Evolutionary conservation across 495 filamentous ascomycete species (phyloP), one percentile per base, ranked within the genome.

Genomic region (Aspergillus funiculosus): DNA sequence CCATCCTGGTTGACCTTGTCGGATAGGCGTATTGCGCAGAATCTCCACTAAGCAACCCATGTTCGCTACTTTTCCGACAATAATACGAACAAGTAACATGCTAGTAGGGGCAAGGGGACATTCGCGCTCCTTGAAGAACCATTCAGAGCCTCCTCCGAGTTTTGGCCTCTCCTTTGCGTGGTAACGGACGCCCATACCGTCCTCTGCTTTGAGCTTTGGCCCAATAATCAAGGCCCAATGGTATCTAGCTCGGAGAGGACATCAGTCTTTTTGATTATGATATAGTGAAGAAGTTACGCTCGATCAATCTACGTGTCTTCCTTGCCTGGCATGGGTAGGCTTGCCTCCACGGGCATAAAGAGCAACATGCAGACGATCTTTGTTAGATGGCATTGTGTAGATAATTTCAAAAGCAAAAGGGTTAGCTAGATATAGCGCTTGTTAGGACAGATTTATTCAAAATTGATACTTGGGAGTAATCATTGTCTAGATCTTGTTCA

Each of bases 11-110:
- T 63, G 37, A 21, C 50, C 50, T 43, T 61, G 55, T 26, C 53
- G 35, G 20, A 74, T 54, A 26, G 67, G 63, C 5, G 56, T 60
- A 9, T 43, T 57, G 31, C 54, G 54, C 14, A 75, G 35, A 14
- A 66, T 59, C 6, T 58, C 43, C 4, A 57, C 40, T 24, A 67
- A 38, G 4, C 54, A 57, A 13, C 50, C 26, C 38, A 47, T 44
- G 38, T 75, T 52, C 31, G 48, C 45, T 19, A 75, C 54, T 48
- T 76, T 75, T 17, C 61, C 71, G 21, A 75, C 55, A 49, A 72
- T 44, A 30, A 75, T 37, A 6, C 72, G 66, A 30, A 68, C 68
- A 47, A 76, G 68, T 9, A 74, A 42, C 59, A 60, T 61, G 13
- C 46, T 51, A 4, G 61, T 62, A 1, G 57, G 25, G 17, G 14